phyloP scores from a whole-genome alignment of 1,284 basidiomycete species.

The Austropuccinia psidii region DNA sequence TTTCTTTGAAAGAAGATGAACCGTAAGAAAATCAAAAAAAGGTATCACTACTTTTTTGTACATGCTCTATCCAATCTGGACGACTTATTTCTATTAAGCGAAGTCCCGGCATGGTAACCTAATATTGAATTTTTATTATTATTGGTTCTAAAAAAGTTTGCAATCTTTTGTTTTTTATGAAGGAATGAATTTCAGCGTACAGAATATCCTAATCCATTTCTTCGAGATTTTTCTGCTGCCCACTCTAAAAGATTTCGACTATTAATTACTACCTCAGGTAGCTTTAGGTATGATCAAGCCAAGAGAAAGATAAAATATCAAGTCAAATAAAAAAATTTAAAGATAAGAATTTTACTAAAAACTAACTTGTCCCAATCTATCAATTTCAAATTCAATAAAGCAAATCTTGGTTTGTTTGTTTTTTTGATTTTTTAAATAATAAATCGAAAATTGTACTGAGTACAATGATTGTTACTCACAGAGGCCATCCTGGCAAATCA shows the following conservation, averaged over 20 bases:
- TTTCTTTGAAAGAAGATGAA: not conserved
- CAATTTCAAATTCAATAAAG: no score
- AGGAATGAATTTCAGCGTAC: not conserved
- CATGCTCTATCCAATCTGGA: conserved; percentile 37
- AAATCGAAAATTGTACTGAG: not conserved
- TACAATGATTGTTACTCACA: conserved; percentile 12
- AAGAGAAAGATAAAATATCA: not conserved
- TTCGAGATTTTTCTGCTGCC: conserved; percentile 4
- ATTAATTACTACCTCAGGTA: conserved; percentile 33
- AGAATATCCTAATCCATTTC: conserved; percentile 20
- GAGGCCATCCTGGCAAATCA: conserved; percentile 35
- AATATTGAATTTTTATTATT: not conserved
- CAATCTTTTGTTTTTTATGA: not conserved
- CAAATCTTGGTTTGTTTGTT: no score
- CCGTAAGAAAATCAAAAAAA: not conserved
- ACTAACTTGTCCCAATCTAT: conserved; percentile 31
- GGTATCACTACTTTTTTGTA: conserved; percentile 31
- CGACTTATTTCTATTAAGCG: conserved; percentile 35
- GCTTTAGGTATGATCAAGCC: not conserved
- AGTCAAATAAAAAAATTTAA: not conserved
- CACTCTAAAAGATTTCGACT: conserved; percentile 29
- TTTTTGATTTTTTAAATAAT: no score
- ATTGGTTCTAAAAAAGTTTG: not conserved
- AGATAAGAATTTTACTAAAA: not conserved
- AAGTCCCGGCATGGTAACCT: conserved; percentile 32